phyloP scores from a whole-genome alignment of 345 rosid species.

The Erucastrum elatum region DNA sequence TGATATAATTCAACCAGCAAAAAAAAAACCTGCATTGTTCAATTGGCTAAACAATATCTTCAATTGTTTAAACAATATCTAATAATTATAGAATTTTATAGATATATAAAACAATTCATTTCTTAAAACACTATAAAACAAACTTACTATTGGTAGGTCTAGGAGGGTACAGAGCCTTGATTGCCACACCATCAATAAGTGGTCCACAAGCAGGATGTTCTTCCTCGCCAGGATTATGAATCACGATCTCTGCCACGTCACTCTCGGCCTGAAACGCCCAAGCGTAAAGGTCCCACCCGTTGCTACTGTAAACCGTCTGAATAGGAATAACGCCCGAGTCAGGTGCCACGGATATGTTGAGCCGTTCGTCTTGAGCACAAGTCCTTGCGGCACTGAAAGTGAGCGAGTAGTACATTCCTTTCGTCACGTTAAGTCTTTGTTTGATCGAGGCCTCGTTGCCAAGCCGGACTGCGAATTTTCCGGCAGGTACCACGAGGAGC shows the following conservation, averaged over 20 bases:
- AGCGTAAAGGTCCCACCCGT: conserved; percentile 82
- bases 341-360: conserved; percentile 77
- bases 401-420: conserved; percentile 64
- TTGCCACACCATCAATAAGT: conserved; percentile 66
- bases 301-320: conserved; percentile 82
- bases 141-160: conserved; percentile 57
- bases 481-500: conserved; percentile 83
- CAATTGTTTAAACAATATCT: too few relatives aligned
- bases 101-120: too few relatives aligned
- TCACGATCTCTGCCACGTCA: conserved; percentile 48
- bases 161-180: conserved; percentile 65
- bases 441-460: conserved; percentile 91
- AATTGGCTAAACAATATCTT: too few relatives aligned
- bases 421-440: conserved; percentile 54
- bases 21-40: too few relatives aligned
- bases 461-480: conserved; percentile 71
- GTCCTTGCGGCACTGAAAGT: conserved; percentile 92
- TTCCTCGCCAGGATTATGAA: conserved; percentile 85
- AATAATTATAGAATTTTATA: too few relatives aligned
- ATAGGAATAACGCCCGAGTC: conserved; percentile 75
- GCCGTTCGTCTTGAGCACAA: conserved; percentile 82
- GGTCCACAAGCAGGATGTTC: conserved; percentile 95
- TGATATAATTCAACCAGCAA: too few relatives aligned
- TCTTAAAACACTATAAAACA: too few relatives aligned
- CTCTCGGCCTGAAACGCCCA: conserved; percentile 68